These are phyloP conservation scores for Geotrichum cucujoidarum DNA, from an alignment of 1,139 yeast species.

Conservation along the genomic window DNA sequence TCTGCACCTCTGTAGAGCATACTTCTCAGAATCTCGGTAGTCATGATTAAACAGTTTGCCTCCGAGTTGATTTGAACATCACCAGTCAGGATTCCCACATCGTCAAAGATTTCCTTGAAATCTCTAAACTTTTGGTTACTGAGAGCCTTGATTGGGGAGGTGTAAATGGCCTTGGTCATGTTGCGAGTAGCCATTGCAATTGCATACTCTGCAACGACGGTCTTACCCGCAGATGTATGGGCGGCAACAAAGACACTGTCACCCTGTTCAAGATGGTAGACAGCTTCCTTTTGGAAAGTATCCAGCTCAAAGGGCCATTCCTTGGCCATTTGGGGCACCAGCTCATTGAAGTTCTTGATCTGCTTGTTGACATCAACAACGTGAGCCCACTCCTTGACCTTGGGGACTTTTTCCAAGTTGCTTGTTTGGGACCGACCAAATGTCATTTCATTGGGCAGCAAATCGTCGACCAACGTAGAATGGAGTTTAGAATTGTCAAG, in stretches of 20 bases:
- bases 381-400: slow-evolving; percentile 84
- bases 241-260: slow-evolving; percentile 98
- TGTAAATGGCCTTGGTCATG: slow-evolving; percentile 90
- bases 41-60: slow-evolving; percentile 95
- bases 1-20: slow-evolving; percentile 95
- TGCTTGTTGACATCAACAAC: slow-evolving; percentile 81
- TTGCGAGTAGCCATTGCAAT: slow-evolving; percentile 89
- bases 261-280: slow-evolving; percentile 91
- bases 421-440: slow-evolving; percentile 41
- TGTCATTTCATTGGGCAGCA: slow-evolving; percentile 63
- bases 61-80: slow-evolving; percentile 96
- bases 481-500: slow-evolving; percentile 13
- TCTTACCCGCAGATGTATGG: slow-evolving; percentile 97
- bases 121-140: slow-evolving; percentile 96
- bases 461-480: slow-evolving; percentile 57
- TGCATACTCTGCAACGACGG: slow-evolving; percentile 98
- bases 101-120: slow-evolving; percentile 84
- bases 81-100: slow-evolving; percentile 96
- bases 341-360: slow-evolving; percentile 75
- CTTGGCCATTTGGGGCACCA: slow-evolving; percentile 90
- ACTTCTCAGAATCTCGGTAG: slow-evolving; percentile 89
- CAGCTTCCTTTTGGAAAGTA: slow-evolving; percentile 94
- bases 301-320: slow-evolving; percentile 92
- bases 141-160: slow-evolving; percentile 95
- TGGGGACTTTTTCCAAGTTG: slow-evolving; percentile 22